These are phyloP conservation scores for Malassezia equina DNA, from an alignment of 1,284 basidiomycete species.

Conservation along the genomic window DNA sequence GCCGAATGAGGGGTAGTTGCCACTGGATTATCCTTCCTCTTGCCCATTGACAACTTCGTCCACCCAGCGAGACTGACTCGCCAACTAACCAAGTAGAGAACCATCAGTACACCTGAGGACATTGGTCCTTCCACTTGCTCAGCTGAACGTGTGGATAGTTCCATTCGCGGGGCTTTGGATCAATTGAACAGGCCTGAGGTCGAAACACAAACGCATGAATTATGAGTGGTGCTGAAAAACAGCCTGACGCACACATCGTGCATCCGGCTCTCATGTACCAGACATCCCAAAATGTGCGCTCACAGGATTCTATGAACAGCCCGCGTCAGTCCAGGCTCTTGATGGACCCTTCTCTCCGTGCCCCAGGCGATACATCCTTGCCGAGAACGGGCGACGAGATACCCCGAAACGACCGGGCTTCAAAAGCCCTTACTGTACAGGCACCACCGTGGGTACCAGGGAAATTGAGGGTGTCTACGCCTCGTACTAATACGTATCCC, in stretches of 20 bases:
- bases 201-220: neutral
- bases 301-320: neutral
- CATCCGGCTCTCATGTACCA: neutral
- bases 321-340: neutral
- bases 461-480: neutral
- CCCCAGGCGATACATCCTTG: neutral
- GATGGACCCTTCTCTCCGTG: neutral
- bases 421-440: neutral
- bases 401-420: neutral
- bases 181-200: neutral
- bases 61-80: neutral
- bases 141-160: neutral
- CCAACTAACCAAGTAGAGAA: neutral
- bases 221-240: neutral
- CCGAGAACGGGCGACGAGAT: neutral
- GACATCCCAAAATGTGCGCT: neutral
- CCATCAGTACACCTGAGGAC: neutral
- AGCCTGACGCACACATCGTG: neutral
- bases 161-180: neutral
- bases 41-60: neutral
- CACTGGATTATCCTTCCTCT: neutral
- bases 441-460: neutral
- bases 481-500: neutral
- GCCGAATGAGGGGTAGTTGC: neutral
- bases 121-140: neutral